phyloP scores from a whole-genome alignment of 257 asterid species.

The Salvia rosmarinus region DNA sequence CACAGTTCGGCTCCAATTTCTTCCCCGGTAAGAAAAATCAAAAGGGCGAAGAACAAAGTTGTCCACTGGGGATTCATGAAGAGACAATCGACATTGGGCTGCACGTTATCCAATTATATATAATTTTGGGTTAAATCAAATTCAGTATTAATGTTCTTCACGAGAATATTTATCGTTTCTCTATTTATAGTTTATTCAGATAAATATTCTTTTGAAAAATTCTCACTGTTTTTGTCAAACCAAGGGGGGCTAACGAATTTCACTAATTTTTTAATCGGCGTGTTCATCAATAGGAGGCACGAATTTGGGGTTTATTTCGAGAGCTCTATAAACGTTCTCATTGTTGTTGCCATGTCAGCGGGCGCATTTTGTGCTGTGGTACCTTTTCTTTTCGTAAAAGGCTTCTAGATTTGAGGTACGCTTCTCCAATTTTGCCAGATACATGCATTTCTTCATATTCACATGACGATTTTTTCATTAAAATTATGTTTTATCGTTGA shows the following conservation, averaged over 20 bases:
- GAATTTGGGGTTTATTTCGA: constrained; percentile 24
- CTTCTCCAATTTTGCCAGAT: not conserved
- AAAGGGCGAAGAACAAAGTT: constrained; percentile 57
- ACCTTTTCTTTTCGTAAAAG: constrained; percentile 53
- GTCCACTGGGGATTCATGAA: constrained; percentile 46
- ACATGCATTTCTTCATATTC: not conserved
- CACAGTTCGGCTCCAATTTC: constrained; percentile 47
- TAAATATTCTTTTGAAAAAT: constrained; percentile 11
- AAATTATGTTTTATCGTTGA: too few species aligned
- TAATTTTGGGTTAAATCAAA: constrained; percentile 4
- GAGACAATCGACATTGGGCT: constrained; percentile 32
- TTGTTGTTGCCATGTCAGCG: constrained; percentile 45
- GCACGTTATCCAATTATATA: constrained; percentile 34
- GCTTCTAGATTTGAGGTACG: constrained; percentile 53
- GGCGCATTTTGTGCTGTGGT: constrained; percentile 55
- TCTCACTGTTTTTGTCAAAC: constrained; percentile 18
- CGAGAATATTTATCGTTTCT: constrained; percentile 33
- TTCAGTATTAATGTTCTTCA: constrained; percentile 40
- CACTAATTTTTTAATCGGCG: not conserved
- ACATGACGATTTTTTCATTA: too few species aligned
- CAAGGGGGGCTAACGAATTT: constrained; percentile 24
- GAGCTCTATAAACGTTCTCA: constrained; percentile 35
- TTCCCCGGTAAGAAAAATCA: constrained; percentile 42
- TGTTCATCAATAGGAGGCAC: constrained; percentile 7
- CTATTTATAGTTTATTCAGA: constrained; percentile 14